Evolutionary conservation across 2,329 filamentous ascomycete genomes (phyloP), one percentile per base, ranked within the genome.

Genomic region (Hysterium pulicare): DNA sequence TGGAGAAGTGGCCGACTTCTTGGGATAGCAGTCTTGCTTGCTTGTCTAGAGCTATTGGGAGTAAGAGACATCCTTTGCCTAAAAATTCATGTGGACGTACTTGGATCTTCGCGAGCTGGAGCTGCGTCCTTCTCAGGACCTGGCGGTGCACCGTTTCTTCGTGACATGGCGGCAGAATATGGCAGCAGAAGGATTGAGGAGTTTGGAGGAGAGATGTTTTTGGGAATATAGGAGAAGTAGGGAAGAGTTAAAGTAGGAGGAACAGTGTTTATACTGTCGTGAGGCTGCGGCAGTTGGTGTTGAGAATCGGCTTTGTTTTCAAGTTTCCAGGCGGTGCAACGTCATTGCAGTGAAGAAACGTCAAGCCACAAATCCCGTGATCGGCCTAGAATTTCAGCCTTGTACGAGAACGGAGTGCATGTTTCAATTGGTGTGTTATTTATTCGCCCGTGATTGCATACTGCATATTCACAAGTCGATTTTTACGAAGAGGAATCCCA

Each of bases 11-110:
- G 30, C 85, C 84, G 6, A 78, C 78, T 49, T 88, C 78, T 50
- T 80, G 74, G 42, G 81, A 81, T 33, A 90, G 77, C 33, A 90
- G 78, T 52, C 79, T 77, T 63, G 84, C 86, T 69, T 90, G 87
- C 74, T 89, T 90, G 68, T 90, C 83, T 54, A 80, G 72, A 38
- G 75, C 82, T 86, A 59, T 36, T 20, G 20, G 13, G 31, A 11
- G 15, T 33, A 43, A 55, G 21, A 58, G 48, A 9, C 38, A 20
- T 26, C 11, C 35, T 36, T 13, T 40, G 10, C 21, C 13, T 22
- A 20, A 11, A 13, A 33, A 9, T 17, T 20, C 19, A n/a, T 11
- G 19, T 35, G 15, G 15, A 21, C 16, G 16, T 64, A 77, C 74
- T 66, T 50, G 67, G 64, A 50, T 71, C 69, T 51, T 66, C 65